Conservation (phyloP, 1,284 basidiomycete species). For the Ustanciosporium gigantosporum region DNA sequence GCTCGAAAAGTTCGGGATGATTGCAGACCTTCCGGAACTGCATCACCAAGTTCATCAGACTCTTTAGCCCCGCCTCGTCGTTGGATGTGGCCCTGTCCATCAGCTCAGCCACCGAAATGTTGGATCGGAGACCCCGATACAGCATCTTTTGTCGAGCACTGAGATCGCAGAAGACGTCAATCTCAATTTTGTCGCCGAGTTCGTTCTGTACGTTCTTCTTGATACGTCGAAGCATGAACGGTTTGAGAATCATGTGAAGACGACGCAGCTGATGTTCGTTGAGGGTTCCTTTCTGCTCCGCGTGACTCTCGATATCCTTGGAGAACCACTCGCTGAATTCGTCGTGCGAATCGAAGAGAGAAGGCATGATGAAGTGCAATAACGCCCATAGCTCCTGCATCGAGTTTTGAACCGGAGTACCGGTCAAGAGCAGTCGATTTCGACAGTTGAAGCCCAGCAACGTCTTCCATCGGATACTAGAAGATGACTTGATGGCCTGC, state of each 20-base stretch:
- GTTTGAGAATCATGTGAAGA: conserved; percentile 98
- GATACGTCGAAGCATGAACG: conserved; percentile 96
- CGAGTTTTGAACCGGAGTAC: conserved; percentile 98
- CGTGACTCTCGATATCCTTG: conserved; percentile 92
- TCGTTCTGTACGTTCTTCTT: conserved; percentile 99
- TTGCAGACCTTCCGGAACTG: conserved; percentile 99
- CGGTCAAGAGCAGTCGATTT: conserved; percentile 91
- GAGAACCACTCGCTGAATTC: conserved; percentile 99
- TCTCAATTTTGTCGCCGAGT: conserved; percentile 99
- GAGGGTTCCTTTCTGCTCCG: conserved; percentile 77
- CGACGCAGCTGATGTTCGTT: conserved; percentile 95
- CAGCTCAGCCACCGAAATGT: conserved; percentile 92
- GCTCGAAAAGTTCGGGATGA: conserved; percentile 96
- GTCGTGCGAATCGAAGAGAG: conserved; percentile 96
- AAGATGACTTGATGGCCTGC: conserved; percentile 98
- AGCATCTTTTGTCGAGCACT: conserved; percentile 90
- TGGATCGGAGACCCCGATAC: conserved; percentile 85
- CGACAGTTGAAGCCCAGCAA: conserved; percentile 93
- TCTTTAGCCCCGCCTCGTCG: conserved; percentile 85
- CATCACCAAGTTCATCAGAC: conserved; percentile 99
- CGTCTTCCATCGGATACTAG: conserved; percentile 97
- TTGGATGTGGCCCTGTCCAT: conserved; percentile 86
- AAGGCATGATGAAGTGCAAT: conserved; percentile 99
- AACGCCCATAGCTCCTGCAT: conserved; percentile 99
- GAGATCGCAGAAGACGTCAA: conserved; percentile 91